Evolutionary conservation across 2,329 filamentous ascomycete genomes (phyloP), one percentile per base, ranked within the genome.

Genomic region (Celoporthe dispersa): DNA sequence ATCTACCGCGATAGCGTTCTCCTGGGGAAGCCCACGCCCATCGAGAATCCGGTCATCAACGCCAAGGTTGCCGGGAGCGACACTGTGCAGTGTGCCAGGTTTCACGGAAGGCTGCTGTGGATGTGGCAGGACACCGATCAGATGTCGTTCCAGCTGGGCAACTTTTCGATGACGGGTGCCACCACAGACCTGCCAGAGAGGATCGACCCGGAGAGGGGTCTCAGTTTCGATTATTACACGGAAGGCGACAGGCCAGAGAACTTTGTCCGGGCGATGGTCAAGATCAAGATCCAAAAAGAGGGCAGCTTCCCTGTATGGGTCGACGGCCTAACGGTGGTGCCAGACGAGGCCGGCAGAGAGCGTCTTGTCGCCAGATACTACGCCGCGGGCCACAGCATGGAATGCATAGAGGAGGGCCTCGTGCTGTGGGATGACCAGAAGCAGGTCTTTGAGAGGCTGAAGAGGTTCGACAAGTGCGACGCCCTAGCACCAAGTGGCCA

Each of bases 111-210:
- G 28, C 63, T 72, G 14, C 66, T 72, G 2, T 72, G 70, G 70
- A 70, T 72, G 68, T 72, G 70, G 70, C 70, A 72, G n/a, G 70
- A 72, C 31, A 72, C 70, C 8, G 70, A 72, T 8, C 70, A 65
- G 57, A 44, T 72, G 62, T 60, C 53, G 7, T 72, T 72, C 12
- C 62, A 63, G 44, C 64, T 72, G 16, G 70, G 70, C 6, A 72
- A 72, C 33, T 72, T 72, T 33, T 39, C 53, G 4, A 72, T 72
- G 70, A 70, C 70, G n/a, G 70, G 65, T 19, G 70, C 70, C 8
- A 64, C 63, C 31, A 72, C 70, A 1, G 68, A 72, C 25, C 19
- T 72, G 22, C 65, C 70, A 0, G 65, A 65, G 31, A 12, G 51
- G 0, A 48, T 72, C 35, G 51, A 72, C 16, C 65, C 68, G 6